Evolutionary conservation across 1,284 basidiomycete genomes (phyloP).

Genomic region (Melampsora larici-populina): DNA sequence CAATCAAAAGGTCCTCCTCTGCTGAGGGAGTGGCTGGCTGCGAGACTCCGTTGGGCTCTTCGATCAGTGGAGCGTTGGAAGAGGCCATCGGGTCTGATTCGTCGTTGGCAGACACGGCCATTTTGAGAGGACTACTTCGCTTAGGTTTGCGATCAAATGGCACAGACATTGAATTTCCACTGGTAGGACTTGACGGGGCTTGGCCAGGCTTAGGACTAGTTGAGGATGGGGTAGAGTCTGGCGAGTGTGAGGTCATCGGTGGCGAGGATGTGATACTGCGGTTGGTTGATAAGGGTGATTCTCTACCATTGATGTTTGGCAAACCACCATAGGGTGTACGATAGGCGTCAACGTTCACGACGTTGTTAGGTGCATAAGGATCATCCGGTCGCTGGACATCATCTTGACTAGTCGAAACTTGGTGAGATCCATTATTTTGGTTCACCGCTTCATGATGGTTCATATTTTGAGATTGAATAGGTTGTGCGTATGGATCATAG

Average conservation of each 20-base stretch:
- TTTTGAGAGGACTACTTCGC: conserved; percentile 32
- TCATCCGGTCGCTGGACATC: not conserved
- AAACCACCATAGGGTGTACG: not conserved
- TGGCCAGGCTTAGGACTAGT: not conserved
- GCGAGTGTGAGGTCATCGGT: not conserved
- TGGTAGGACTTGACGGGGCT: not conserved
- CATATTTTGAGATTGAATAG: not conserved
- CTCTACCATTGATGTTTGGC: not conserved
- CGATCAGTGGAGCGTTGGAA: not conserved
- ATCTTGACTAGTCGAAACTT: not conserved
- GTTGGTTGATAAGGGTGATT: not conserved
- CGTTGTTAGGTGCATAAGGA: not conserved
- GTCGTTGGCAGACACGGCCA: conserved; percentile 13
- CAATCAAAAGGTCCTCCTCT: not conserved
- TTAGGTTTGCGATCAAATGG: conserved; percentile 16
- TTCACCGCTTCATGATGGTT: not conserved
- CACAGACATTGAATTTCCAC: not conserved
- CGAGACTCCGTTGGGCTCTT: not conserved
- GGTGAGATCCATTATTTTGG: not conserved
- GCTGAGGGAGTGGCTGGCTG: not conserved
- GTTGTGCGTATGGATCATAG: not conserved
- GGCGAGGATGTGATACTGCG: not conserved
- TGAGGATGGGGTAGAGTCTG: not conserved
- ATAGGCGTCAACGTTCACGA: not conserved
- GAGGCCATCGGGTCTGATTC: not conserved